Conservation (phyloP, 345 rosid species). For the Gossypium mustelinum region DNA sequence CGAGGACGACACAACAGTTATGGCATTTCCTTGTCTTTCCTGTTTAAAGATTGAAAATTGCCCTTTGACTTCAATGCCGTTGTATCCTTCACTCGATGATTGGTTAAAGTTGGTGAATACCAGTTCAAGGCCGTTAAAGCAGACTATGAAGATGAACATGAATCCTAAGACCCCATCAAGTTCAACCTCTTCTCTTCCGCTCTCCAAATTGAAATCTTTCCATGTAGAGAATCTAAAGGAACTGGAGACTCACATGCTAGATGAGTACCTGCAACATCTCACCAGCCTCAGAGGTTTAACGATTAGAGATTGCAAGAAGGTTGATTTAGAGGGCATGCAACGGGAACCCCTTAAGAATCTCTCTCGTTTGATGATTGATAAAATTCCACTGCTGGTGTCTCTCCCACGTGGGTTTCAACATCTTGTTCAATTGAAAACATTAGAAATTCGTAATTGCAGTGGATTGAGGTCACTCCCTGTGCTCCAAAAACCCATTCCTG, state of each 20-base stretch:
- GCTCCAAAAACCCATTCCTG: background rate
- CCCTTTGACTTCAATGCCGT: too few relatives aligned
- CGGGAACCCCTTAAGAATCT: background rate
- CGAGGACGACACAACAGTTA: background rate
- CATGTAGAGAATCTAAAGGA: background rate
- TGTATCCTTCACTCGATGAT: background rate
- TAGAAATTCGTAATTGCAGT: background rate
- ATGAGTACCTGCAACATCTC: background rate
- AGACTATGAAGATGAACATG: too few relatives aligned
- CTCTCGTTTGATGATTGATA: background rate
- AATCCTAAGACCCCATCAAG: background rate
- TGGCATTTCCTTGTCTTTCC: background rate
- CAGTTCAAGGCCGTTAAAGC: too few relatives aligned
- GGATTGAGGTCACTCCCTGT: background rate
- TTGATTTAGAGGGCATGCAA: background rate
- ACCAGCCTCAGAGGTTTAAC: background rate
- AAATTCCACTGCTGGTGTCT: background rate
- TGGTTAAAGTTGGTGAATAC: too few relatives aligned
- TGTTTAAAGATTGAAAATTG: too few relatives aligned
- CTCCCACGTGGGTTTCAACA: background rate
- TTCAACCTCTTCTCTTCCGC: background rate
- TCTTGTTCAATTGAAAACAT: background rate
- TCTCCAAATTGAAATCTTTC: background rate
- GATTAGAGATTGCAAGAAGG: background rate
- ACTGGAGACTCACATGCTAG: background rate